Evolutionary conservation across 192 early-diverging fungal species (phyloP), one percentile per base, ranked within the genome.

Genomic region (Coemansia interrupta): DNA sequence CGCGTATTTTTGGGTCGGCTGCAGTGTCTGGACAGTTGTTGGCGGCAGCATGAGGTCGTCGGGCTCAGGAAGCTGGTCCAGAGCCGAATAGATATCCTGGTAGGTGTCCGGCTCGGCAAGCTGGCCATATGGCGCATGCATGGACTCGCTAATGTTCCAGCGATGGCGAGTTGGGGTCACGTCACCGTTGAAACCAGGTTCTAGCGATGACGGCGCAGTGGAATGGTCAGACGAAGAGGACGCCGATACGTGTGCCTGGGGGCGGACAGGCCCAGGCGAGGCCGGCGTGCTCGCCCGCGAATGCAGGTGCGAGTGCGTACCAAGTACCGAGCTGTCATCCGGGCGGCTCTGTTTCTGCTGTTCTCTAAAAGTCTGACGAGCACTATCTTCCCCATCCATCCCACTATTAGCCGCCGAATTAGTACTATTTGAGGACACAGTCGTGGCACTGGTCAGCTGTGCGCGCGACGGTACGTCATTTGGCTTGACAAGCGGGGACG

Each of bases 11-110:
- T 20, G 54, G 20, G 40, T 2, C n/a, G 32, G 15, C 6, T 12
- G 20, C 5, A 15, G 20, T 2, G 20, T 28, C 56, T 57, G 54
- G 19, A 20, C 59, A 19, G 73, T 60, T 0, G 67, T 64, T 12
- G 73, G 68, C 20, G 68, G 68, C 3, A 77, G 63, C 73, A 55
- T 44, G 11, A 77, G 52, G 20, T 70, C 63, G 8, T 77, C 73
- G 7, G 67, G 68, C 45, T 77, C 73, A 2, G 68, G 51, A 5
- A 69, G 52, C 6, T 67, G 47, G 12, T 70, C 68, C 36, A 77
- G 32, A 10, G 41, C 17, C 4, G 55, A 36, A 28, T 70, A 70
- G 13, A 70, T 58, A 42, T 70, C 64, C 32, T 39, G 54, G 24
- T 29, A 50, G 24, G 26, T 7, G 15, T 50, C 28, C 0, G 48